phyloP scores from a whole-genome alignment of 73 alveolate genomes.

The Effrenium voratum region DNA sequence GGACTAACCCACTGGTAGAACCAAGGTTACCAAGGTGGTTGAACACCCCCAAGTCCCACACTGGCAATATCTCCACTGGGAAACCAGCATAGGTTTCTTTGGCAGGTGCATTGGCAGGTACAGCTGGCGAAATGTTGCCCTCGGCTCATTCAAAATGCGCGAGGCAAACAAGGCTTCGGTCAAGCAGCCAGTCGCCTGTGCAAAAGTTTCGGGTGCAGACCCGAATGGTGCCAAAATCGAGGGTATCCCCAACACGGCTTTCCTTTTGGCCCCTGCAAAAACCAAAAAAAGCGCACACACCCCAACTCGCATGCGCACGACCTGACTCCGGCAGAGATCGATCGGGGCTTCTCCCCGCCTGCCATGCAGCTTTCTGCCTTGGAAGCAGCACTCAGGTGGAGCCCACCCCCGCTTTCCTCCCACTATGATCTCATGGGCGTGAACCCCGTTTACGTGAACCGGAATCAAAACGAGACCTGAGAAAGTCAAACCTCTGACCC shows the following conservation, averaged over 20 bases:
- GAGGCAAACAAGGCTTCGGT: not conserved
- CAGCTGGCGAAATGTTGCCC: not conserved
- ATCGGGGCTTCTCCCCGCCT: too few relatives aligned
- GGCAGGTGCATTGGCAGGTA: constrained; percentile 7
- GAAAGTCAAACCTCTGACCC: too few relatives aligned
- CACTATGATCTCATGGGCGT: too few relatives aligned
- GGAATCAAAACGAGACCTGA: too few relatives aligned
- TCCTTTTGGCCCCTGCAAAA: not conserved
- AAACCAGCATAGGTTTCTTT: constrained; percentile 30
- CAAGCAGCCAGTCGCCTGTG: not conserved
- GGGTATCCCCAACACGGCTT: not conserved
- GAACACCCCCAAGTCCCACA: not conserved
- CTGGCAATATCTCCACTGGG: not conserved
- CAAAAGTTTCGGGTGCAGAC: not conserved
- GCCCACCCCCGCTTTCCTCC: too few relatives aligned
- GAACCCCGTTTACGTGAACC: too few relatives aligned
- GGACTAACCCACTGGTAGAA: not conserved
- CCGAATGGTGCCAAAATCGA: not conserved
- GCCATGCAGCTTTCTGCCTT: too few relatives aligned
- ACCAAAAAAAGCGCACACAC: too few relatives aligned
- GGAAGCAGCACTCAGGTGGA: too few relatives aligned
- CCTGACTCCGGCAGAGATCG: too few relatives aligned
- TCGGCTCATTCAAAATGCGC: not conserved
- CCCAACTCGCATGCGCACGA: too few relatives aligned
- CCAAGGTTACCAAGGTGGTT: not conserved